Evolutionary conservation across 2,329 filamentous ascomycete species (phyloP), one percentile per base, ranked within the genome.

Genomic region (Aspergillus candidus): DNA sequence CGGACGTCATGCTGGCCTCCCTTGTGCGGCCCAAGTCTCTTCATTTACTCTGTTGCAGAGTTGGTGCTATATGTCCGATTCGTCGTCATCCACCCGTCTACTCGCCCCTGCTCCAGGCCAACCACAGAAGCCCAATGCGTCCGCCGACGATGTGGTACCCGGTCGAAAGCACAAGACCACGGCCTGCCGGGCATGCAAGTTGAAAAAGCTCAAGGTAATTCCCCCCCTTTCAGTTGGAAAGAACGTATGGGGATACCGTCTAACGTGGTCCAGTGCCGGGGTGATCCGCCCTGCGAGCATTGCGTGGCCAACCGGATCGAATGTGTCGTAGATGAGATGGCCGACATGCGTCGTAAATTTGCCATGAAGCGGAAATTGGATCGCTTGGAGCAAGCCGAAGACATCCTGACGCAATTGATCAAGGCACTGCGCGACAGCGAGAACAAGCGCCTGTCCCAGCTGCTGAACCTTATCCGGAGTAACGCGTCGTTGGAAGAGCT

Each of bases 271-370:
- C 44, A 59, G 58, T 62, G 59, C 39, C 52, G 57, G 30, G 59
- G 58, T 2, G 55, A 52, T 31, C 50, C 56, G 4, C 59, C 59
- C 8, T 62, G 59, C 38, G 48, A 58, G 14, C 52, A 58, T 15
- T 62, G 59, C 36, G 40, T 52, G n/a, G 47, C 50, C 2, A 58
- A 60, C 33, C 50, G 53, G 18, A 49, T 58, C 35, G 50, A 54
- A 33, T 61, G 58, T 40, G 30, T 49, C 38, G 55, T 58, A 32
- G 53, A 61, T 38, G 56, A 56, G 43, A 51, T 55, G 44, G 50
- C 55, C 36, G 60, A 62, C 38, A 55, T 57, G 46, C 60, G 58
- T 29, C 60, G 58, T 10, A 58, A 58, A 36, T 45, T 50, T 14
- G 51, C 53, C 38, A 50, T 54, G 48, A 53, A 58, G 17, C 48